A percentile compares a stretch with the other conserved stretches of the same genome.
These are phyloP conservation scores for Pestalotiopsis fici DNA, from an alignment of 2,329 filamentous ascomycete species.

Conservation along the genomic window DNA sequence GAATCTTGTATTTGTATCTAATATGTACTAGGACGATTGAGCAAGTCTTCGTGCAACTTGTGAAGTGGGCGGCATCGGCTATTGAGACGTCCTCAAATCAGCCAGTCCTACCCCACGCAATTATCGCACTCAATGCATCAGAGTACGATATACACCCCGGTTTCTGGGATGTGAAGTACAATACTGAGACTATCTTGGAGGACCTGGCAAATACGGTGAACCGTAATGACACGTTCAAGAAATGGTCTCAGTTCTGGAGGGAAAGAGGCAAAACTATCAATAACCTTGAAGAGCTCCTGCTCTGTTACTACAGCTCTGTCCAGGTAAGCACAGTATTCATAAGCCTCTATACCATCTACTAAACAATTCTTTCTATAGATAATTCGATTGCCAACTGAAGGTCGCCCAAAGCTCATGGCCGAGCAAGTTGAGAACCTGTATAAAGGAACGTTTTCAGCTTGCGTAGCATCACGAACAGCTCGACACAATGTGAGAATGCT, in stretches of 20 bases:
- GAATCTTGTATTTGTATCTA: neutral
- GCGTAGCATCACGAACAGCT: slow-evolving; percentile 31
- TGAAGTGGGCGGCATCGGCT: slow-evolving; percentile 46
- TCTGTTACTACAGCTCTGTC: slow-evolving; percentile 45
- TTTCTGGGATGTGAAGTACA: slow-evolving; percentile 26
- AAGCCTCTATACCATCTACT: neutral
- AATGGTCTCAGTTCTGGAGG: slow-evolving; percentile 33
- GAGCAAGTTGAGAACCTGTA: slow-evolving; percentile 46
- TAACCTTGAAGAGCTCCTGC: slow-evolving; percentile 40
- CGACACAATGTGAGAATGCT: slow-evolving; percentile 45
- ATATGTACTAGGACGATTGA: slow-evolving; percentile 32
- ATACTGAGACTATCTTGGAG: slow-evolving; percentile 33
- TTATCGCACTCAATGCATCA: slow-evolving; percentile 47
- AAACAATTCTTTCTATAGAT: slow-evolving; percentile 15
- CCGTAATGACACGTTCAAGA: slow-evolving; percentile 27
- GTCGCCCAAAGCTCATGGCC: slow-evolving; percentile 42
- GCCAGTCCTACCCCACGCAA: slow-evolving; percentile 47
- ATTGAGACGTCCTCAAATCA: slow-evolving; percentile 52
- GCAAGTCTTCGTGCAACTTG: slow-evolving; percentile 34
- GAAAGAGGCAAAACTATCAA: slow-evolving; percentile 35
- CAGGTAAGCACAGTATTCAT: slow-evolving; percentile 17
- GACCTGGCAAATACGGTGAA: slow-evolving; percentile 25
- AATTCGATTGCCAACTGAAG: slow-evolving; percentile 42
- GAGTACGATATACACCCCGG: slow-evolving; percentile 29
- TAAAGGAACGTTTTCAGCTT: slow-evolving; percentile 34